Conservation (phyloP, 2,329 filamentous ascomycete species). For the Neurospora crassa region DNA sequence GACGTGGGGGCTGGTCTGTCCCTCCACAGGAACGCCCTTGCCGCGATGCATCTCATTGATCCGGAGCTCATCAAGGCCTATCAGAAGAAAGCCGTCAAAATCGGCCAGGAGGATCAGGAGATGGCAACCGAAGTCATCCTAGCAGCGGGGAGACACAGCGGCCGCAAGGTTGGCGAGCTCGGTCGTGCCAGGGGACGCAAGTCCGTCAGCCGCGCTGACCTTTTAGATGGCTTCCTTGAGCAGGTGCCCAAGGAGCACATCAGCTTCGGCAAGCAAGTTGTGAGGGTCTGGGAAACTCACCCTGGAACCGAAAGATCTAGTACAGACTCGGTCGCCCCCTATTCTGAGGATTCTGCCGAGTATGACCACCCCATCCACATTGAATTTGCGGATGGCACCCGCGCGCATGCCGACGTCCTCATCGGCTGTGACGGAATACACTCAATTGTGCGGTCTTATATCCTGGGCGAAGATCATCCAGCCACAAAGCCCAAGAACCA, state of each 20-base stretch:
- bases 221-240: constrained; percentile 21
- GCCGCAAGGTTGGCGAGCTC: constrained; percentile 18
- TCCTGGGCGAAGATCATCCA: constrained; percentile 23
- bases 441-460: constrained; percentile 20
- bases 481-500: constrained; percentile 23
- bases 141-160: constrained; percentile 13
- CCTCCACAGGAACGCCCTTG: constrained; percentile 28
- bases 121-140: constrained; percentile 26
- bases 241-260: constrained; percentile 18
- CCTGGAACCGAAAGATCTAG: constrained; percentile 9
- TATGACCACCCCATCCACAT: constrained; percentile 14
- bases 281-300: constrained; percentile 14
- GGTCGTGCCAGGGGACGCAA: constrained; percentile 24
- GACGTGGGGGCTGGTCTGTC: constrained; percentile 30
- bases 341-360: neutral
- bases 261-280: constrained; percentile 15
- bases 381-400: constrained; percentile 17
- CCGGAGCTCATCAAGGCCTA: constrained; percentile 26
- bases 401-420: constrained; percentile 21
- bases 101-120: constrained; percentile 22
- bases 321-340: neutral
- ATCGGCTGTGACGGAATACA: constrained; percentile 28
- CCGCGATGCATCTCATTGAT: constrained; percentile 25
- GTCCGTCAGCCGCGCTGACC: constrained; percentile 24
- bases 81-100: constrained; percentile 28